Evolutionary conservation across 768 basidiomycete species (phyloP), one percentile per base, ranked within the genome.

Genomic region (Pisolithus tinctorius): DNA sequence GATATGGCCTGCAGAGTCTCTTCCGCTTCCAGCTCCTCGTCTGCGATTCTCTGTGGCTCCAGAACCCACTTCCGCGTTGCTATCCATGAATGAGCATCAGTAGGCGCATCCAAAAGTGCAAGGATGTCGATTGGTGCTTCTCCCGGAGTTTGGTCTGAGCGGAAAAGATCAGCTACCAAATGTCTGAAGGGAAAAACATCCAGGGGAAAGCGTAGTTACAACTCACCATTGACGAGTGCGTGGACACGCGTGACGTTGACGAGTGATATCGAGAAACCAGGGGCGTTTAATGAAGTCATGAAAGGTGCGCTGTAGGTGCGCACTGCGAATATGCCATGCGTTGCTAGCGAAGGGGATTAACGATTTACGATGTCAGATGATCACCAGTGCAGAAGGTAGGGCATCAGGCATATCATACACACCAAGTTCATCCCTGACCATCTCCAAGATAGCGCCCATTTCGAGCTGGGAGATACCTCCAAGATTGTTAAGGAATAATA

Each of bases 281-380:
- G 80, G n/a, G 77, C 77, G 58, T 81, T 81, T 53, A 82, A 71
- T 7, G 78, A 79, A 2, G 80, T 80, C 78, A 82, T 81, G 62
- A 74, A 82, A 2, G 74, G 62, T 4, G 77, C 74, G 6, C 67
- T 63, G 58, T 78, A 78, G 9, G 79, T 67, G 16, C 79, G 65
- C 14, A 60, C 54, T 0, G 74, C 78, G 40, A 58, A 52, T 29
- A 79, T 66, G 23, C 61, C 45, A 9, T 56, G 47, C 1, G 51
- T 55, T 5, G 55, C 72, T 77, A 43, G 20, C 34, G 4, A 11
- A 43, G 25, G 11, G 38, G 4, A 4, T 5, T 6, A 45, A 27
- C 36, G 27, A 4, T 25, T 17, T 20, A 30, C 17, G 2, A 40
- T 9, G 26, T 43, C 8, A 45, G 31, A 25, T 20, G 36, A 17